A percentile compares a stretch with the other conserved stretches of the same genome.
These are phyloP conservation scores for Acer saccharum DNA, from an alignment of 345 rosid species.

Conservation along the genomic window DNA sequence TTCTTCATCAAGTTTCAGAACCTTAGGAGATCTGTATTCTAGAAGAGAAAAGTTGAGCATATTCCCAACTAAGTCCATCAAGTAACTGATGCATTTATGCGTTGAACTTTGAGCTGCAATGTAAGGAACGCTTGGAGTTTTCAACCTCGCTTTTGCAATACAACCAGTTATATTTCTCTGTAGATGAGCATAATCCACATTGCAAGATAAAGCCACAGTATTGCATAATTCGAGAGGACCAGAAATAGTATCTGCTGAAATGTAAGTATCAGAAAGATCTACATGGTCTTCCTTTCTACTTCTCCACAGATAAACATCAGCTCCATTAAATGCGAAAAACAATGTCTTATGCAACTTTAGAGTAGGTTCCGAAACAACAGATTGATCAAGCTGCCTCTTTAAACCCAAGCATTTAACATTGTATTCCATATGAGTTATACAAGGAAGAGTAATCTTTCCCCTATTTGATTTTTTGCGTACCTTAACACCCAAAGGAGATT, in stretches of 20 bases:
- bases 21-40: background rate
- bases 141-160: background rate
- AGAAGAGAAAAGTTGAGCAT: no score
- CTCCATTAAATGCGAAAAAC: background rate
- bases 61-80: slow-evolving; percentile 7
- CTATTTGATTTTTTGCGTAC: background rate
- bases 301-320: slow-evolving; percentile 1
- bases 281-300: background rate
- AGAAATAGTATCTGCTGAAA: background rate
- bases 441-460: background rate
- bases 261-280: background rate
- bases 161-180: slow-evolving; percentile 2
- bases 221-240: background rate
- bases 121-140: background rate
- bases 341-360: slow-evolving; percentile 6
- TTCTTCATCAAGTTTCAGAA: background rate
- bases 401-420: slow-evolving; percentile 1
- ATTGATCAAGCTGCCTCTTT: slow-evolving; percentile 18
- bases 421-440: background rate
- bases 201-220: background rate
- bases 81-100: background rate
- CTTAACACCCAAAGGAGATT: background rate
- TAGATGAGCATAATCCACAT: background rate
- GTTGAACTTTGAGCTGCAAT: background rate
- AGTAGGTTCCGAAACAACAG: slow-evolving; percentile 5